Base-by-base conservation (phyloP, 768 basidiomycete species). In the Suillus cothurnatus region DNA sequence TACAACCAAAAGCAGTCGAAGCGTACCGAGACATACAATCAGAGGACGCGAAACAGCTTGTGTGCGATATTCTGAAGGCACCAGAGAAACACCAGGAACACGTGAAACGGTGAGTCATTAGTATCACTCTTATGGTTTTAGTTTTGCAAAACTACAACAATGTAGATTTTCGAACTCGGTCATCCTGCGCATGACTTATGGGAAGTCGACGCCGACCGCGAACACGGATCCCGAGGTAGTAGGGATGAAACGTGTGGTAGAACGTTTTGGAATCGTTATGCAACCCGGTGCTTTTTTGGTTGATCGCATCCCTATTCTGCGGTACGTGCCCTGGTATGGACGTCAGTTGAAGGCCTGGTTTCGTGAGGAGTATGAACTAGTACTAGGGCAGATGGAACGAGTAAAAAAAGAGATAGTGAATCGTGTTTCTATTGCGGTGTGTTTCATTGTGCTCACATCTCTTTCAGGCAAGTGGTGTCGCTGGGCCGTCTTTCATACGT, bases 301-400 rank as follows among this genome's bases (percentile, higher is more conserved):
- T 28, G 77, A 79, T 64, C 66, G 63, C 12, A 71, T 71, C 45
- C 76, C 78, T 0, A 55, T 72, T 45, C 67, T 77, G 32, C 64
- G 64, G 26, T 85, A 82, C 70, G 71, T 90, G n/a, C 87, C 88
- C 1, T 84, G 84, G 9, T 87, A 87, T 66, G 76, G 85, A 15
- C 78, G 80, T 19, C 82, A 85, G 65, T 77, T 89, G 8, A 78
- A 81, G 61, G 76, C 79, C 1, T 85, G 83, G 17, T 86, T 88
- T 67, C 66, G 67, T 2, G 82, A 85, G 59, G 86, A 88, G 68
- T 74, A 85, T 0, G 70, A 62, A 0, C 69, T 88, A 3, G 86
- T 86, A 73, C 83, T 80, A 36, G 36, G 12, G 36, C 36, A 36
- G 36, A 36, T 14, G 36, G 36, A 36, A 12, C 36, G 36, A 14